Percentiles rank a stretch among this genome's conserved stretches.
These are phyloP conservation scores for Lepiota venenata DNA, from an alignment of 768 basidiomycete genomes.

Conservation along the genomic window DNA sequence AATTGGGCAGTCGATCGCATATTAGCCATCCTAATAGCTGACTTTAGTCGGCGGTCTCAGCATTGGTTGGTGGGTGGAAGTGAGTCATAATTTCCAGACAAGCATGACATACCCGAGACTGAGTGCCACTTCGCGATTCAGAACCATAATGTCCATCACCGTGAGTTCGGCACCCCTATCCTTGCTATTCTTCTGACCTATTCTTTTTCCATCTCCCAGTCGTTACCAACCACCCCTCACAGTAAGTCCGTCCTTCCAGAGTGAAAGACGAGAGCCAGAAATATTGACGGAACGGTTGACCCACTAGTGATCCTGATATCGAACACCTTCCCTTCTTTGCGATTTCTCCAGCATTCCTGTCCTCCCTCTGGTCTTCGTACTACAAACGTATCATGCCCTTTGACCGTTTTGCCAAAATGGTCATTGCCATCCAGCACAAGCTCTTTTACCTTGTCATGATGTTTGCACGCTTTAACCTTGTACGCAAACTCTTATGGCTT, in stretches of 20 bases:
- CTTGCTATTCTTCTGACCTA: not conserved
- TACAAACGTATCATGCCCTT: slow-evolving; percentile 86
- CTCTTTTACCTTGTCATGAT: slow-evolving; percentile 90
- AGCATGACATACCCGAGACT: slow-evolving; percentile 10
- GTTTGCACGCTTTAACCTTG: slow-evolving; percentile 92
- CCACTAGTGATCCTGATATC: slow-evolving; percentile 73
- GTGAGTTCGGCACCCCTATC: slow-evolving; percentile 45
- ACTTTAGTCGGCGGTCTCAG: slow-evolving; percentile 92
- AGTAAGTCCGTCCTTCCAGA: slow-evolving; percentile 66
- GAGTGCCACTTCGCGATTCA: slow-evolving; percentile 21
- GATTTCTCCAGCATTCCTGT: slow-evolving; percentile 84
- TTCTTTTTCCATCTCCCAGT: slow-evolving; percentile 43
- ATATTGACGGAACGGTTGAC: not conserved
- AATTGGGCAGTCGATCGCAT: slow-evolving; percentile 79
- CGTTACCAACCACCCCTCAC: slow-evolving; percentile 95
- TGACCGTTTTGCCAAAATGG: slow-evolving; percentile 59
- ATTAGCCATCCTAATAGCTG: slow-evolving; percentile 74
- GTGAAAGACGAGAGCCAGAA: not conserved
- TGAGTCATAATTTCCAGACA: slow-evolving; percentile 40
- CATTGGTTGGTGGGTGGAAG: slow-evolving; percentile 97
- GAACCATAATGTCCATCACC: slow-evolving; percentile 96
- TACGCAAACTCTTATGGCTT: slow-evolving; percentile 84
- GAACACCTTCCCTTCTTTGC: slow-evolving; percentile 93
- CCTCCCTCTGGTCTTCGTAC: slow-evolving; percentile 88
- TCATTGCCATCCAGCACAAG: slow-evolving; percentile 83